phyloP scores from a whole-genome alignment of 192 early-diverging fungal species.

The Umbelopsis ramanniana region DNA sequence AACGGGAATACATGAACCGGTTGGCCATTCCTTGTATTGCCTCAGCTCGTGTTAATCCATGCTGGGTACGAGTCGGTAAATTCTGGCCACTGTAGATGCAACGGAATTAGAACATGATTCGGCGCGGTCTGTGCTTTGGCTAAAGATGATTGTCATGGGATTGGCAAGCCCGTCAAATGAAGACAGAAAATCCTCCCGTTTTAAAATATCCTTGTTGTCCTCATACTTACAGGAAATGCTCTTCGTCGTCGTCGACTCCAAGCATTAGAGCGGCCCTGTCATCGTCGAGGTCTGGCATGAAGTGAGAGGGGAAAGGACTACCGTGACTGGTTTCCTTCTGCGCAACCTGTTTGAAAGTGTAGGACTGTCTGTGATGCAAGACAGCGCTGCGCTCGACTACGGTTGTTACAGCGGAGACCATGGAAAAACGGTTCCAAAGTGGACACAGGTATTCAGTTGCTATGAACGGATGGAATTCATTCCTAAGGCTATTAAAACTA shows the following conservation, averaged over 20 bases:
- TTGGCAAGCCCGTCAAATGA: too few species aligned
- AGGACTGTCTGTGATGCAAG: not conserved
- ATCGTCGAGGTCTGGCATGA: conserved; percentile 10
- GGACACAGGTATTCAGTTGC: too few species aligned
- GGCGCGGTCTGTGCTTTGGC: not conserved
- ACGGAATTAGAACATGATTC: not conserved
- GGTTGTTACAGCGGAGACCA: not conserved
- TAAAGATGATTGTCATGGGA: not conserved
- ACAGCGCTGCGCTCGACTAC: not conserved
- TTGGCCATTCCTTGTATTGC: conserved; percentile 61
- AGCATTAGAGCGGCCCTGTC: conserved; percentile 1
- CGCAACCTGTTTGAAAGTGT: not conserved
- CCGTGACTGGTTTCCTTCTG: not conserved
- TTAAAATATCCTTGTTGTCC: too few species aligned
- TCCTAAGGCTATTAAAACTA: too few species aligned
- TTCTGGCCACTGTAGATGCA: not conserved
- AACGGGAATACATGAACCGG: conserved; percentile 61
- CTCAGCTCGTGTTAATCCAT: conserved; percentile 53
- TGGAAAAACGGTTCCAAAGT: not conserved
- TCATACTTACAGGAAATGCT: conserved; percentile 11
- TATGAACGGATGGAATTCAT: too few species aligned
- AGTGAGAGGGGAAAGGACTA: not conserved
- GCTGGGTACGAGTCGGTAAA: conserved; percentile 45
- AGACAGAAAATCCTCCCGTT: not conserved
- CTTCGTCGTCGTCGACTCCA: conserved; percentile 6